A percentile compares a stretch with the other conserved stretches of the same genome.
These are phyloP conservation scores for Glutinoglossum americanum DNA, from an alignment of 495 filamentous ascomycete species.

Conservation along the genomic window DNA sequence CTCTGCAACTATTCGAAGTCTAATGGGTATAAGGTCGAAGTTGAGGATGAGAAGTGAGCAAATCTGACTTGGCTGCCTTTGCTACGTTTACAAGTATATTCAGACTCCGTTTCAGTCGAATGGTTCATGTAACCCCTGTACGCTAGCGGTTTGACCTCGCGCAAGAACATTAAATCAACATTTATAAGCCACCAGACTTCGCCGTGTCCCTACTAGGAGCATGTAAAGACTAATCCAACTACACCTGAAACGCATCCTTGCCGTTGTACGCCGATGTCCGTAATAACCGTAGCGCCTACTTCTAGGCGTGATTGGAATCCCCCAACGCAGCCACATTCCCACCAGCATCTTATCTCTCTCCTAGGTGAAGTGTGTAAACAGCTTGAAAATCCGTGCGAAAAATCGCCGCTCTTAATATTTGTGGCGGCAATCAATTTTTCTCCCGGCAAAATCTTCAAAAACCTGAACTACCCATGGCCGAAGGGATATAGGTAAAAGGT, in stretches of 20 bases:
- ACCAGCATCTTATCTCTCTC: not conserved
- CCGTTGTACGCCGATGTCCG: not conserved
- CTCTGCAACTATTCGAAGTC: no score
- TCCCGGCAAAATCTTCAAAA: not conserved
- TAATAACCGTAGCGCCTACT: not conserved
- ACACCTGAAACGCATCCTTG: not conserved
- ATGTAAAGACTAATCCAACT: no score
- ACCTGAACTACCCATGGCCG: not conserved
- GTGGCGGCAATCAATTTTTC: not conserved
- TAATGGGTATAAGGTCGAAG: not conserved
- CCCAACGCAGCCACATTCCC: not conserved
- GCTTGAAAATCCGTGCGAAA: no score
- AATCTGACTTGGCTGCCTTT: not conserved
- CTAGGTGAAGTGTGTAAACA: no score
- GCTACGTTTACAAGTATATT: no score
- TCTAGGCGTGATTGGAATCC: not conserved
- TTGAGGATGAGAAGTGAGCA: not conserved
- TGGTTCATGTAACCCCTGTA: no score
- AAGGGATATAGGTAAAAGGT: not conserved
- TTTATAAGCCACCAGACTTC: no score
- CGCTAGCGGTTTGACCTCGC: no score
- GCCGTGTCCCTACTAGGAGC: no score
- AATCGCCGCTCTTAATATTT: not conserved
- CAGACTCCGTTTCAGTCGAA: no score
- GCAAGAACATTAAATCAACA: no score